Base-by-base conservation (phyloP, 495 filamentous ascomycete species). In the Aspergillus hancockii region DNA sequence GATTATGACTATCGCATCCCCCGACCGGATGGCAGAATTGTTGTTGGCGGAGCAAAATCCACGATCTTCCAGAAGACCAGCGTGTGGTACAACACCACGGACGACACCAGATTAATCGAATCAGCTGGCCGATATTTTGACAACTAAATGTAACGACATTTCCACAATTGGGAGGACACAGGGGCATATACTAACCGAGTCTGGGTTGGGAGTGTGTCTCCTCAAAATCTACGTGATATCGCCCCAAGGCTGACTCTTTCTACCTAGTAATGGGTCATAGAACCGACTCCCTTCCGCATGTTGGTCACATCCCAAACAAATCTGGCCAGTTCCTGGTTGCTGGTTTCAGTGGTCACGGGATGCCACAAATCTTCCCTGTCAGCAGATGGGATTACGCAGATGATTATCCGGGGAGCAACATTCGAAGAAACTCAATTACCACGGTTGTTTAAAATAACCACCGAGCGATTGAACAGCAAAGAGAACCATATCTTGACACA, bases 201-300 rank as follows among this genome's bases (percentile, higher is more conserved):
- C 3, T 85, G 82, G 83, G 81, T 79, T 13, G 82, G 81, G 0
- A 82, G 80, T 71, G 75, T 65, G 79, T 60, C 21, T 22, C 3
- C 25, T 22, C 12, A n/a, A n/a, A n/a, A n/a, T 30, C 16, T 6
- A 5, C 28, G 19, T 30, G 18, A 8, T 52, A 47, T 41, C 18
- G 22, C 14, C 12, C 36, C 52, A 52, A 31, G 22, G 13, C 16
- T 40, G 52, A 49, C 59, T 46, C 61, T n/a, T 41, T 10, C 34
- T 3, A 21, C 16, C 51, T 38, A 76, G 69, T 76, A 43, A 75
- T 75, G 72, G 71, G 69, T 21, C 75, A 79, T 63, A 67, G 72
- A 0, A 63, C 68, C 0, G 81, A 83, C 62, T 62, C 58, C 4
- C 52, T 75, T 1, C 82, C 80, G 2, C 75, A 82, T 54, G 54